Percentiles rank a stretch among this genome's conserved stretches.
phyloP scores from a whole-genome alignment of 106 monocot genomes.

The Acorus gramineus region DNA sequence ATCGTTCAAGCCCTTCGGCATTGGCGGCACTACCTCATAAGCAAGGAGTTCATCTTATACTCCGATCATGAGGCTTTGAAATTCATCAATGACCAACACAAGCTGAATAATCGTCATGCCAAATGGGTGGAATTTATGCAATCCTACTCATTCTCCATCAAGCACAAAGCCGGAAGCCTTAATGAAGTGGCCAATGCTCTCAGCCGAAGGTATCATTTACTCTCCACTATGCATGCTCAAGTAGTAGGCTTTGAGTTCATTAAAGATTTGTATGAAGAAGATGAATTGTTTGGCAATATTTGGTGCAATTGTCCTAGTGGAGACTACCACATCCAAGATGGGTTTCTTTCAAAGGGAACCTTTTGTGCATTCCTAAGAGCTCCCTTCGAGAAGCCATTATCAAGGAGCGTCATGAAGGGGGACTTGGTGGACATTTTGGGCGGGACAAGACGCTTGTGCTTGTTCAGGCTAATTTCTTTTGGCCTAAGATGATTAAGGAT shows the following conservation, averaged over 20 bases:
- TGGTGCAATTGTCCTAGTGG: neutral
- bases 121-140: neutral
- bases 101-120: neutral
- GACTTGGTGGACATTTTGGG: neutral
- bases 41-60: neutral
- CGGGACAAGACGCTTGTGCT: slow-evolving; percentile 1
- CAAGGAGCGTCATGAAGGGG: neutral
- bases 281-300: neutral
- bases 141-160: neutral
- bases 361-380: slow-evolving; percentile 1
- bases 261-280: neutral
- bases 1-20: neutral
- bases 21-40: too few relatives aligned
- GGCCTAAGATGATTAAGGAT: neutral
- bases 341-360: slow-evolving; percentile 1
- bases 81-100: neutral
- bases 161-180: neutral
- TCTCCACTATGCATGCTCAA: neutral
- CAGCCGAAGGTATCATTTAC: neutral
- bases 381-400: neutral
- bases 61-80: neutral
- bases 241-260: neutral
- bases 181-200: neutral
- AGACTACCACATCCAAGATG: neutral
- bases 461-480: neutral